A percentile compares a stretch with the other conserved stretches of the same genome.
These are phyloP conservation scores for Penicillium rolfsii DNA, from an alignment of 2,329 filamentous ascomycete genomes.

Conservation along the genomic window DNA sequence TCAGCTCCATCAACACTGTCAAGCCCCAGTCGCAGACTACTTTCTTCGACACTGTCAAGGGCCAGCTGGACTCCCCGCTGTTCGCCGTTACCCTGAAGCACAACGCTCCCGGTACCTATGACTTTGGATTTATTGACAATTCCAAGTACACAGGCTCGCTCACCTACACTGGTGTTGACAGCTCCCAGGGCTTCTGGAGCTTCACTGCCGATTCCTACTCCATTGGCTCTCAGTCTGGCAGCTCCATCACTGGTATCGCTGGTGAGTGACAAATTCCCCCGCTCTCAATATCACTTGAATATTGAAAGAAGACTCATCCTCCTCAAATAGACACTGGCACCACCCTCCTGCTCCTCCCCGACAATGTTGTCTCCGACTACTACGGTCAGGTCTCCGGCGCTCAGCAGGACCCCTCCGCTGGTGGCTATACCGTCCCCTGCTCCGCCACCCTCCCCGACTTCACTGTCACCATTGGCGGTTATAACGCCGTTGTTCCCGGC, in stretches of 20 bases:
- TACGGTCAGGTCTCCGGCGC: constrained; percentile 62
- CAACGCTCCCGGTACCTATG: constrained; percentile 56
- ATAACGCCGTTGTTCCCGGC: constrained; percentile 57
- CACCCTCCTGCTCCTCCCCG: constrained; percentile 64
- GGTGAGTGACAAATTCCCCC: constrained; percentile 25
- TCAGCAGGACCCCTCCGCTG: constrained; percentile 50
- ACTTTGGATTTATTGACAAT: constrained; percentile 63
- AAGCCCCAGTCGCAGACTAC: constrained; percentile 55
- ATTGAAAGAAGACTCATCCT: not conserved
- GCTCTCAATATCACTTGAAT: no score
- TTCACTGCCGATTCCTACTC: constrained; percentile 61
- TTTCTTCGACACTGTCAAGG: constrained; percentile 64
- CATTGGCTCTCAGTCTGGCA: constrained; percentile 51
- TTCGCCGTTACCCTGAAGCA: constrained; percentile 62
- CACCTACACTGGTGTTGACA: constrained; percentile 60
- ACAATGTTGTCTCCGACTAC: constrained; percentile 59
- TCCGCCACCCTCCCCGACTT: constrained; percentile 56
- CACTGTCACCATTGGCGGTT: constrained; percentile 55
- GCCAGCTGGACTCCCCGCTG: constrained; percentile 53
- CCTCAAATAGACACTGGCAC: constrained; percentile 65
- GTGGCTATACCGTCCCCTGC: constrained; percentile 62
- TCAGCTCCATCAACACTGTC: constrained; percentile 63
- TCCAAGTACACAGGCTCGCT: constrained; percentile 62
- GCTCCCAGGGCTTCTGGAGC: constrained; percentile 65
- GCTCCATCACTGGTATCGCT: constrained; percentile 60